Percentiles rank a stretch among this genome's conserved stretches.
These are phyloP conservation scores for Endocalyx cinctus DNA, from an alignment of 2,329 filamentous ascomycete genomes.

Conservation along the genomic window DNA sequence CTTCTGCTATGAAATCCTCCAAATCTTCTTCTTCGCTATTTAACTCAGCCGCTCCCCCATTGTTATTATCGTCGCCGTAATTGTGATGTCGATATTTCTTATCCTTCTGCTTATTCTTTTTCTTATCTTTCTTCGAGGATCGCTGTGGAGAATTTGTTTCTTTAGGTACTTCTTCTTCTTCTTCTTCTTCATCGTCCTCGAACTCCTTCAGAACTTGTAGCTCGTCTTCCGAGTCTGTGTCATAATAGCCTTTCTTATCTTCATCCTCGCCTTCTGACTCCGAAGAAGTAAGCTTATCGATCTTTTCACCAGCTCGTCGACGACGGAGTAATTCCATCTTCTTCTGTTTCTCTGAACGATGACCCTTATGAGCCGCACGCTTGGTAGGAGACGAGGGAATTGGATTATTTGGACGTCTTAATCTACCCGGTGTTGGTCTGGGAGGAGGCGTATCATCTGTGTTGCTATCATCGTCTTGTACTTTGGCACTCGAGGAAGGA, in stretches of 20 bases:
- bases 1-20: conserved; percentile 62
- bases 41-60: too few species aligned
- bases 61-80: conserved; percentile 18
- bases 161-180: conserved; percentile 11
- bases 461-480: conserved; percentile 7
- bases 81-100: conserved; percentile 11
- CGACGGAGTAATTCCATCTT: conserved; percentile 34
- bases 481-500: conserved; percentile 9
- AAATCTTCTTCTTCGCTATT: conserved; percentile 32
- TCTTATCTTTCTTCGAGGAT: conserved; percentile 5
- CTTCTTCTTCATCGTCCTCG: conserved; percentile 28
- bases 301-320: conserved; percentile 34
- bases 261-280: conserved; percentile 46
- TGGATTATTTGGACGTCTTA: conserved; percentile 4
- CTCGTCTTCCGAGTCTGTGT: conserved; percentile 26
- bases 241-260: conserved; percentile 39
- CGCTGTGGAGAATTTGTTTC: conserved; percentile 11
- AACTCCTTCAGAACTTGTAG: conserved; percentile 27
- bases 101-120: conserved; percentile 5
- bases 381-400: conserved; percentile 15
- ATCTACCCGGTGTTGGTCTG: conserved; percentile 8
- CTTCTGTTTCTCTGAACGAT: conserved; percentile 36
- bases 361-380: conserved; percentile 13
- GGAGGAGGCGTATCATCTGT: too few species aligned
- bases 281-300: conserved; percentile 31